These are phyloP conservation scores for Silene uniflora DNA, from an alignment of 148 eudicot species.

Conservation along the genomic window DNA sequence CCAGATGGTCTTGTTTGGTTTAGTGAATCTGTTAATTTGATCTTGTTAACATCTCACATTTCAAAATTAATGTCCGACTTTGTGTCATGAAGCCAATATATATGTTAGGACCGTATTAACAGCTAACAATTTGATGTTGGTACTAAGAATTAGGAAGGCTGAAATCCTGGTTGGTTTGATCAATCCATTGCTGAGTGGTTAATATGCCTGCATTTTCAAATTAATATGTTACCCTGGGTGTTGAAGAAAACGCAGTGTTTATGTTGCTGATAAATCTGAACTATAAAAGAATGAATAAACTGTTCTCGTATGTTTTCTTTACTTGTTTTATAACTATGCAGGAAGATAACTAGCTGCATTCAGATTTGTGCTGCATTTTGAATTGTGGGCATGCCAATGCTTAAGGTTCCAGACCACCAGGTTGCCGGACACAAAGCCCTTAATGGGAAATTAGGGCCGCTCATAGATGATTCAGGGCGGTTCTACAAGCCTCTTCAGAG, in stretches of 20 bases:
- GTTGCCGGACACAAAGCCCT: slow-evolving; percentile 81
- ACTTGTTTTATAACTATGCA: not conserved
- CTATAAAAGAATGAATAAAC: not conserved
- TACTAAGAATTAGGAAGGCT: not conserved
- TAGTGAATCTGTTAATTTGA: too few relatives aligned
- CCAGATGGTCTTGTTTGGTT: too few relatives aligned
- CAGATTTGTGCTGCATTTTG: not conserved
- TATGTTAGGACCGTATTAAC: too few relatives aligned
- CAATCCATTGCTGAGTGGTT: not conserved
- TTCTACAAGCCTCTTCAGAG: slow-evolving; percentile 94
- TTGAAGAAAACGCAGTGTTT: not conserved
- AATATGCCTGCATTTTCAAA: not conserved
- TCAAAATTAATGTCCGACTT: too few relatives aligned
- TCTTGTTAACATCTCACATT: too few relatives aligned
- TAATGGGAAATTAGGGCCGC: slow-evolving; percentile 68
- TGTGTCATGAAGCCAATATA: too few relatives aligned
- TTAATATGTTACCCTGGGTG: too few relatives aligned
- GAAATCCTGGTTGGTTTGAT: not conserved
- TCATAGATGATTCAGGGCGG: slow-evolving; percentile 59
- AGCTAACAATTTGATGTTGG: too few relatives aligned
- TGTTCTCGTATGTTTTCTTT: not conserved
- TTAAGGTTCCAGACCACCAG: slow-evolving; percentile 66
- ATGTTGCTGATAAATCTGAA: not conserved
- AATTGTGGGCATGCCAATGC: slow-evolving; percentile 3
- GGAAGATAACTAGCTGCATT: not conserved